phyloP scores from a whole-genome alignment of 345 rosid genomes.

The Carallia brachiata region DNA sequence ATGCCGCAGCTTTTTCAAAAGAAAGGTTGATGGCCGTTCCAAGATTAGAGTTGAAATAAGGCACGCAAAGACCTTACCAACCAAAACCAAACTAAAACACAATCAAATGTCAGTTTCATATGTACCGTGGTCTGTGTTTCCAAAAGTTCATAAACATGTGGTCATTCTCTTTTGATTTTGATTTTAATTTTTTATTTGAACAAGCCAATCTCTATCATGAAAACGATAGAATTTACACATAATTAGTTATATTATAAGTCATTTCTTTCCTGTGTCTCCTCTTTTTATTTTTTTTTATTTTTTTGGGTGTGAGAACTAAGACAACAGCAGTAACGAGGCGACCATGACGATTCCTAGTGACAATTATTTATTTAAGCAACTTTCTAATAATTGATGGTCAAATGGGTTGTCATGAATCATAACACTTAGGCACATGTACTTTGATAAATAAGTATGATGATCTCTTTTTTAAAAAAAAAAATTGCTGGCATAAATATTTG shows the following conservation, averaged over 20 bases:
- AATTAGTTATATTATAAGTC: no score
- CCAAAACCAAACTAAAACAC: conserved; percentile 8
- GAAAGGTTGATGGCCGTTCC: no score
- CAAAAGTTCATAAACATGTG: conserved; percentile 2
- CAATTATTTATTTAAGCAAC: conserved; percentile 14
- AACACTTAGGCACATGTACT: conserved; percentile 22
- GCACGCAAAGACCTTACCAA: conserved; percentile 15
- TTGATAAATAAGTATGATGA: no score
- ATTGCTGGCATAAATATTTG: neutral
- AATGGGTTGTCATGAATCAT: conserved; percentile 10
- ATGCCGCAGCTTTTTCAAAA: neutral
- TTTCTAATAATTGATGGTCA: conserved; percentile 18
- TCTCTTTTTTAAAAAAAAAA: neutral
- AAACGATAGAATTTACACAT: no score
- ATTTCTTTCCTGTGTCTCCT: no score
- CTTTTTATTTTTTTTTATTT: no score
- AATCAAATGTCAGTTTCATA: neutral
- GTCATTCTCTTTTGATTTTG: neutral
- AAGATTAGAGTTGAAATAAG: conserved; percentile 7
- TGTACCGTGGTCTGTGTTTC: conserved; percentile 4
- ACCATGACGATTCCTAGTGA: no score
- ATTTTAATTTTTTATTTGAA: no score
- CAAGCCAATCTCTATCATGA: no score
- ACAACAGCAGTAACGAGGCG: no score
- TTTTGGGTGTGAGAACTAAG: no score